Evolutionary conservation across 108 stramenopile species (phyloP), one percentile per base, ranked within the genome.

Genomic region (Nannochloropsis gaditana): DNA sequence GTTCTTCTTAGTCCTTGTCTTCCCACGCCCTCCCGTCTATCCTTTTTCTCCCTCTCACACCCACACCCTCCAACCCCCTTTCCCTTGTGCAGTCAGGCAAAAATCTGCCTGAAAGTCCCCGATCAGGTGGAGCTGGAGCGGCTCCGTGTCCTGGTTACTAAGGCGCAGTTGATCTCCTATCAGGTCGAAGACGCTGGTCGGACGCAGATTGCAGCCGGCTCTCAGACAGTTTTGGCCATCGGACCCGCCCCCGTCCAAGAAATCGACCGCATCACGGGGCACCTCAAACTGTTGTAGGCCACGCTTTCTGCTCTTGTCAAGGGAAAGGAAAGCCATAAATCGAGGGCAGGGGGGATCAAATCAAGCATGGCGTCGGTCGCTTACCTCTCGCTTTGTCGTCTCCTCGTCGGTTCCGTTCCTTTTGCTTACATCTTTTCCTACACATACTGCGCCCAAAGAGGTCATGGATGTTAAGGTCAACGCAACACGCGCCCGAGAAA

Each of bases 191-290:
- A 91, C 45, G 90, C 90, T 21, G 90, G 90, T 31, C 86, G 80
- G 21, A 91, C 90, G 17, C 90, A 91, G 82, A 91, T 91, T 42
- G 84, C 90, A 2, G 88, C 89, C 15, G 90, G 90, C 1, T 90
- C 89, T 15, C 84, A 82, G 19, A 91, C 90, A 2, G 90, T 90
- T n/a, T 47, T 91, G 45, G 90, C 89, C 45, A 84, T 91, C 42
- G 90, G 90, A 5, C 90, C 90, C 11, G 90, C 90, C 21, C 90
- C 90, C 11, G 90, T 83, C 45, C 80, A 42, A 47, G 88, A 85
- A 11, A 86, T 91, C 82, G 87, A 88, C 43, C 83, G 84, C 44
- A 90, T 91, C 44, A 80, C 89, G 17, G 88, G 85, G 9, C 90
- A 91, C 85, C 80, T 91, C 43, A 91, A 90, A 45, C 87, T 91